These are phyloP conservation scores for Claviceps humidiphila DNA, from an alignment of 2,329 filamentous ascomycete species.

Conservation along the genomic window DNA sequence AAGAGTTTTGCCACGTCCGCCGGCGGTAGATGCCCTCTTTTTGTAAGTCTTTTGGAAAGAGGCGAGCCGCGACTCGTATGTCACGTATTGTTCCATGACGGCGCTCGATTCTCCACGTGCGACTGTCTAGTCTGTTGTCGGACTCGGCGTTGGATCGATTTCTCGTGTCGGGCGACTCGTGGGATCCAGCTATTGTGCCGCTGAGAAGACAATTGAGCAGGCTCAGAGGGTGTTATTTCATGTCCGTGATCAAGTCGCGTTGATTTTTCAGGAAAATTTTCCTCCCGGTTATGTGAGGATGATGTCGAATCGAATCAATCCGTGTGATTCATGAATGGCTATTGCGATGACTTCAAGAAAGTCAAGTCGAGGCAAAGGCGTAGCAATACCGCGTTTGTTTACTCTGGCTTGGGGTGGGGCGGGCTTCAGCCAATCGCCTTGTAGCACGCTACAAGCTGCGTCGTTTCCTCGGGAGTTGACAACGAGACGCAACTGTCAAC, in stretches of 20 bases:
- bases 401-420: slow-evolving; percentile 9
- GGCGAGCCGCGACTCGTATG: slow-evolving; percentile 62
- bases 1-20: slow-evolving; percentile 37
- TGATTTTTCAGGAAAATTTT: neutral
- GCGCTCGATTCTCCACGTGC: neutral
- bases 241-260: neutral
- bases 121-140: neutral
- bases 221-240: neutral
- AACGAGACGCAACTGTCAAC: no score
- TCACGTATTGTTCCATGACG: slow-evolving; percentile 33
- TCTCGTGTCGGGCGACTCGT: neutral
- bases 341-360: neutral
- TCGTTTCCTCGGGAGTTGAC: no score
- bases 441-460: no score
- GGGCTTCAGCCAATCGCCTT: no score
- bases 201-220: neutral
- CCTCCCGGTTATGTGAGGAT: neutral
- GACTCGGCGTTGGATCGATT: neutral
- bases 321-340: neutral
- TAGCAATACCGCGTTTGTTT: slow-evolving; percentile 18
- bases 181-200: neutral
- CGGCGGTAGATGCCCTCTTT: slow-evolving; percentile 55
- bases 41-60: slow-evolving; percentile 62
- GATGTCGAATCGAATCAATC: neutral
- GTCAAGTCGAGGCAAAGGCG: no score